Base-by-base conservation (phyloP, 345 rosid genomes). In the Citrus hindsii region DNA sequence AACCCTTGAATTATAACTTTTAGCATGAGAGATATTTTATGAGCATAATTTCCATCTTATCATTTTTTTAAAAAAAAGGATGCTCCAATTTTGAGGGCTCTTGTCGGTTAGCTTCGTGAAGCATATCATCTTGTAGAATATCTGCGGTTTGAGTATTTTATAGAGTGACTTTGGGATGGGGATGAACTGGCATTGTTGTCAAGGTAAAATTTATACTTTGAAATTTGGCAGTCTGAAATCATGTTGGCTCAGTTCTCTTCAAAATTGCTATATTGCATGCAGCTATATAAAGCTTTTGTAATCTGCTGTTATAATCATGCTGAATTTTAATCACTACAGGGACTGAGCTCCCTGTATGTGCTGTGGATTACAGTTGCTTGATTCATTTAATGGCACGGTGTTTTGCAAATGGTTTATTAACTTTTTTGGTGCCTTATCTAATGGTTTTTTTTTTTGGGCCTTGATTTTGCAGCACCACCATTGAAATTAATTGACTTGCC, bases 401-500 rank as follows among this genome's bases (percentile, higher is more conserved):
- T 28, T 28, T 28, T 28, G 28, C 28, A 28, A 1, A 28, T 28
- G 28, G 28, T 28, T 28, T 28, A 28, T 28, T 28, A 28, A 28
- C 28, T 28, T 28, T 28, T 28, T 28, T 28, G 8, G 70, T 48
- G 25, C 66, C 8, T 22, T 66, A n/a, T 35, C 77, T 76, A 53
- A 69, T 40, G 9, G 37, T 28, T 71, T 69, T 55, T 40, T n/a
- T n/a, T 74, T 33, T 33, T 0, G 35, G 35, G 60, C 66, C 63
- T 10, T 60, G 33, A 62, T 22, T 33, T 32, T 75, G 33, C 97
- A 96, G 99, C 99, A 73, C 99, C 99, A 21, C 93, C 99, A 6
- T 71, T 96, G 79, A 96, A 92, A 83, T 83, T 96, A 79, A 84
- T 90, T 69, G 99, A 94, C 86, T 88, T 96, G 80, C 99, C 99